phyloP scores from a whole-genome alignment of 2,329 filamentous ascomycete genomes.

The Venturia pyrina region DNA sequence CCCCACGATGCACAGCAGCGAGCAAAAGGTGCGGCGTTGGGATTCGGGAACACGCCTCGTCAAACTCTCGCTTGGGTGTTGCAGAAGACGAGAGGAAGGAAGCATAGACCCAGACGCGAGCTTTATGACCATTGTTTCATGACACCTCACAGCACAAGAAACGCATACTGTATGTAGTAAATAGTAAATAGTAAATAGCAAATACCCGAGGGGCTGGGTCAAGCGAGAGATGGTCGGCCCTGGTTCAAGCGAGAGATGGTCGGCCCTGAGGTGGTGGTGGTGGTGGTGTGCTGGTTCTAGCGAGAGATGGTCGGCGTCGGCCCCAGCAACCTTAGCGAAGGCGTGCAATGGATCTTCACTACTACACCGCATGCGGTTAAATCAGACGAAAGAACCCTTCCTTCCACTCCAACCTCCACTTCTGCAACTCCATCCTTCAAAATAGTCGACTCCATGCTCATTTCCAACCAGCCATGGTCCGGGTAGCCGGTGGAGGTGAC shows the following conservation, averaged over 20 bases:
- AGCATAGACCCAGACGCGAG: neutral
- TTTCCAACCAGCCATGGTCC: neutral
- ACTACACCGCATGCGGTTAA: neutral
- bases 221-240: neutral
- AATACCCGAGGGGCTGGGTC: neutral
- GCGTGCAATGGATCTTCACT: neutral
- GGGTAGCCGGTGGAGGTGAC: neutral
- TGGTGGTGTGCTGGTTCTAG: too few relatives aligned
- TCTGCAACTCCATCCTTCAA: neutral
- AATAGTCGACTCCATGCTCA: neutral
- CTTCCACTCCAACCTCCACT: neutral
- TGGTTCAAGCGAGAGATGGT: neutral
- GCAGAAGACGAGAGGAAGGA: neutral
- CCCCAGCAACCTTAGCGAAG: neutral
- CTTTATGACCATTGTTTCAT: too few relatives aligned
- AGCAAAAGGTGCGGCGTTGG: too few relatives aligned
- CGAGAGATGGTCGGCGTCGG: neutral
- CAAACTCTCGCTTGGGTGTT: neutral
- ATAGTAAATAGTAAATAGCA: too few relatives aligned
- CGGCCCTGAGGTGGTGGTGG: too few relatives aligned
- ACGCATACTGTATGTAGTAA: too few relatives aligned
- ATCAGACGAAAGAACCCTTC: neutral
- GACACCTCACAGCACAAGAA: neutral
- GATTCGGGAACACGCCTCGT: too few relatives aligned
- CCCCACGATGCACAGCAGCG: neutral